These are phyloP conservation scores for Oryza meridionalis DNA, from an alignment of 176 grass and related monocot species.

Conservation along the genomic window DNA sequence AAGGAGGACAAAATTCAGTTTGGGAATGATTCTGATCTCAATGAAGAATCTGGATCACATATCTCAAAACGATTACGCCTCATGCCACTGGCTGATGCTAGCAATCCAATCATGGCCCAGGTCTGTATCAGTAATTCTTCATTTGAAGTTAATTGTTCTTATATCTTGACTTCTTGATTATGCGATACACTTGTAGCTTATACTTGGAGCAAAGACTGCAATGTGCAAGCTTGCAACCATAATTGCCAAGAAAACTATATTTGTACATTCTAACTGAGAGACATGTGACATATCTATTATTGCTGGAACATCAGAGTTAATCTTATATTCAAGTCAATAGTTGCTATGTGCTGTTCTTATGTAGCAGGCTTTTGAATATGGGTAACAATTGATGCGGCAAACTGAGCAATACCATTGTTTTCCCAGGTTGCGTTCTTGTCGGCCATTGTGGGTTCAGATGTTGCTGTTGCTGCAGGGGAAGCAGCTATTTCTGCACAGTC, in stretches of 20 bases:
- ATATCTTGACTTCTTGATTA: not conserved
- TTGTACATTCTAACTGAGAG: not conserved
- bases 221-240: not conserved
- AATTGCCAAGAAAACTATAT: not conserved
- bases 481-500: slow-evolving; percentile 75
- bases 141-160: not conserved
- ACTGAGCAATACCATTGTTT: slow-evolving; percentile 45
- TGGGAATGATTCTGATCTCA: slow-evolving; percentile 44
- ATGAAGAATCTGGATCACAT: slow-evolving; percentile 49
- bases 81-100: slow-evolving; percentile 88
- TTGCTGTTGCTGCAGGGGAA: slow-evolving; percentile 69
- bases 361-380: not conserved
- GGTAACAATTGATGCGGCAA: slow-evolving; percentile 8
- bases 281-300: not conserved
- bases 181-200: slow-evolving; percentile 3
- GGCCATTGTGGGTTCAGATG: slow-evolving; percentile 76
- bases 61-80: slow-evolving; percentile 58
- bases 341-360: not conserved
- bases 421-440: slow-evolving; percentile 89
- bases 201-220: slow-evolving; percentile 4
- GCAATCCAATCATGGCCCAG: slow-evolving; percentile 97
- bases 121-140: slow-evolving; percentile 38
- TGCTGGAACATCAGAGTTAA: not conserved
- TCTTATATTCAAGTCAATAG: slow-evolving; percentile 8
- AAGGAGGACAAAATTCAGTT: slow-evolving; percentile 54